Evolutionary conservation across 2,329 filamentous ascomycete genomes (phyloP).

Genomic region (Botrytis porri): DNA sequence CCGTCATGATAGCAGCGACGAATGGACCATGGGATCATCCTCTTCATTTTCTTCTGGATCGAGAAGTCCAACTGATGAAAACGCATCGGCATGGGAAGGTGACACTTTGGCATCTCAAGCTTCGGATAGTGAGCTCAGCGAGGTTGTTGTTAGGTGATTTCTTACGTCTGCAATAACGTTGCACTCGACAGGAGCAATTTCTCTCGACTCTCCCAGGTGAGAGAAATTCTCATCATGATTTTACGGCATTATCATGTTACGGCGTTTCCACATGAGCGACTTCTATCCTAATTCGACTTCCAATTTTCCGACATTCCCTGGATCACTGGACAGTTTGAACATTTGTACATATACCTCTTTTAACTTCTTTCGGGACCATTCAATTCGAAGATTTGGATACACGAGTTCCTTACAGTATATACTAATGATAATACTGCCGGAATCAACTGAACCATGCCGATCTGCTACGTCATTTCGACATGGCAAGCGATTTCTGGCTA

Average conservation of each 20-base stretch:
- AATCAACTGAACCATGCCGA: conserved; percentile 14
- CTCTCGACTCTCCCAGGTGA: conserved; percentile 29
- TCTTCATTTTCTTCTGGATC: conserved; percentile 47
- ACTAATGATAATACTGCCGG: conserved; percentile 33
- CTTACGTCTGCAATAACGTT: conserved; percentile 2
- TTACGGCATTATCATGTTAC: conserved; percentile 37
- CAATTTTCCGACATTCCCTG: conserved; percentile 5
- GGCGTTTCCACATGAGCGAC: conserved; percentile 38
- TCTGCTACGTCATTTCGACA: conserved; percentile 16
- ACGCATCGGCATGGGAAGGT: conserved; percentile 54
- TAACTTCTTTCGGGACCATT: conserved; percentile 22
- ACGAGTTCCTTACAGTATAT: conserved; percentile 26
- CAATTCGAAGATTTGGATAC: conserved; percentile 21
- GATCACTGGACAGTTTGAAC: conserved; percentile 21
- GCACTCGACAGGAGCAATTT: conserved; percentile 14
- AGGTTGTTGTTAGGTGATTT: conserved; percentile 34
- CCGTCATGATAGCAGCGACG: conserved; percentile 62
- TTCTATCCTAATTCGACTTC: conserved; percentile 28
- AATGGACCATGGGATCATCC: conserved; percentile 86
- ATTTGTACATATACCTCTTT: conserved; percentile 34
- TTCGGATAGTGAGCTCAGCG: conserved; percentile 37
- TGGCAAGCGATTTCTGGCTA: conserved; percentile 17
- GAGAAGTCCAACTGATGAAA: conserved; percentile 50
- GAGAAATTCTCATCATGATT: conserved; percentile 33
- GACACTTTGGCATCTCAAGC: conserved; percentile 47